Evolutionary conservation across 306 rosid genomes (phyloP).

Genomic region (Prunus mira): DNA sequence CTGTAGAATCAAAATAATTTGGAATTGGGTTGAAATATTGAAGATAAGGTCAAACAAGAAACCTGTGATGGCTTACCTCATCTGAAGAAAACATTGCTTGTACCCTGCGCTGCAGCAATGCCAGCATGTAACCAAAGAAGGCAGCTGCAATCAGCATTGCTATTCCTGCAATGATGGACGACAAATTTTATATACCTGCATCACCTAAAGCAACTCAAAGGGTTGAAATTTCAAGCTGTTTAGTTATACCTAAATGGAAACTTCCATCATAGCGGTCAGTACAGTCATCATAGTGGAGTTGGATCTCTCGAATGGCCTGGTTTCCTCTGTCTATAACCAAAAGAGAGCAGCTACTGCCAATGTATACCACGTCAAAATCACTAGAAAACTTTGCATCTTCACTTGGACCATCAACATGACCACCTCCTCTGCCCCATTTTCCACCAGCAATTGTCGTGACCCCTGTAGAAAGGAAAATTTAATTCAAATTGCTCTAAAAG

Average conservation of each 20-base stretch:
- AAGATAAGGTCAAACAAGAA: background rate
- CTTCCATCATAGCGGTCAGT: conserved; percentile 43
- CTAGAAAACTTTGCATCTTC: conserved; percentile 93
- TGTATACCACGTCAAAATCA: conserved; percentile 80
- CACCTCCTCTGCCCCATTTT: conserved; percentile 70
- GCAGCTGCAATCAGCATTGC: conserved; percentile 65
- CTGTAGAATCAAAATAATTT: conserved; percentile 30
- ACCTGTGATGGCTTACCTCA: conserved; percentile 42
- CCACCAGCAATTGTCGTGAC: conserved; percentile 99
- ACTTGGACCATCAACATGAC: conserved; percentile 97
- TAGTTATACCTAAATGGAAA: conserved; percentile 62
- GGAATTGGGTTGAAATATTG: background rate
- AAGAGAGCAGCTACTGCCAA: conserved; percentile 80
- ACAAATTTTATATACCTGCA: conserved; percentile 12
- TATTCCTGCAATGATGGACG: conserved; percentile 51
- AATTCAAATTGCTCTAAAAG: conserved; percentile 13
- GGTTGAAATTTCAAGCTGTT: conserved; percentile 6
- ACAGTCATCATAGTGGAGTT: conserved; percentile 81
- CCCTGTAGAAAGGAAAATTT: conserved; percentile 43
- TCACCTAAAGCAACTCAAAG: conserved; percentile 15
- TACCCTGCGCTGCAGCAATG: conserved; percentile 69
- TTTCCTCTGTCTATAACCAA: conserved; percentile 92
- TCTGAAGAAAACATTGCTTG: conserved; percentile 70
- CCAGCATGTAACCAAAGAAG: conserved; percentile 87
- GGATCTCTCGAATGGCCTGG: conserved; percentile 90